Evolutionary conservation across 2,329 filamentous ascomycete genomes (phyloP).

Genomic region (Ceratocystis destructans): DNA sequence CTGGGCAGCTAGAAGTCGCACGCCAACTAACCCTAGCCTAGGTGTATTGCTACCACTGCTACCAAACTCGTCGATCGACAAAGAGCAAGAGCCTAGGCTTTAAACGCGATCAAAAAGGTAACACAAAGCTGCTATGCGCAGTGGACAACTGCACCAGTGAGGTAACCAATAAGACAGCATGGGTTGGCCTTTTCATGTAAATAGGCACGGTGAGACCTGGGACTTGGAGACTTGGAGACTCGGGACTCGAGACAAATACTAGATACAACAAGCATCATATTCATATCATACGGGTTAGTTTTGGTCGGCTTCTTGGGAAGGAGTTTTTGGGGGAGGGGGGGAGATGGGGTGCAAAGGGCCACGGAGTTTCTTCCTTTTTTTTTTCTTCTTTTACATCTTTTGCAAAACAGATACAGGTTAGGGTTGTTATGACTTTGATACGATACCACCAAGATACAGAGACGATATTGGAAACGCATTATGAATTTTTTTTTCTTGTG

Average conservation of each 20-base stretch:
- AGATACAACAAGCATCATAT: no score
- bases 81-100: conserved; percentile 23
- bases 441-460: no score
- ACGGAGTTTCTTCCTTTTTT: background rate
- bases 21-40: conserved; percentile 23
- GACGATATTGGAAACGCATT: background rate
- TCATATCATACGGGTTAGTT: no score
- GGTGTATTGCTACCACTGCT: conserved; percentile 52
- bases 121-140: conserved; percentile 36
- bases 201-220: conserved; percentile 22
- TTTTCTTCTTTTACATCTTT: background rate
- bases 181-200: conserved; percentile 48
- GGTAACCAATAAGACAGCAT: conserved; percentile 40
- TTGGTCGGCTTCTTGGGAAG: no score
- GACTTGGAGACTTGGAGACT: background rate
- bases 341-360: background rate
- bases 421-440: no score
- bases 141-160: conserved; percentile 44
- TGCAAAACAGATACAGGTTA: background rate
- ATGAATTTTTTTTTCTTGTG: background rate
- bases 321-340: background rate
- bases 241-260: no score
- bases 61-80: conserved; percentile 38
- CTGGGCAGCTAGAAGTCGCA: background rate
- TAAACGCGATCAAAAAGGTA: conserved; percentile 7